A percentile compares a stretch with the other conserved stretches of the same genome.
phyloP scores from a whole-genome alignment of 257 asterid species.

The Cordia subcordata region DNA sequence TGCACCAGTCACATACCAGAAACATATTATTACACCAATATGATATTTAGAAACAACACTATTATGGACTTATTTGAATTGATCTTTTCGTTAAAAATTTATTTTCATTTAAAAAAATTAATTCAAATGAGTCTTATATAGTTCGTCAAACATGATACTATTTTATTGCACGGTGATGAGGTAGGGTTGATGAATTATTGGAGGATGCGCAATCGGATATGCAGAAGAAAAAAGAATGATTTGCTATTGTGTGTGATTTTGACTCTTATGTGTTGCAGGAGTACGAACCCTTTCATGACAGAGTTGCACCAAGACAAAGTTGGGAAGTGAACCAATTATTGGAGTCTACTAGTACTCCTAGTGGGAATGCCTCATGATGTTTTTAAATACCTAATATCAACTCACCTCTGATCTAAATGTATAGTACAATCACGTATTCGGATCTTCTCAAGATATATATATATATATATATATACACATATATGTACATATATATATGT shows the following conservation, averaged over 20 bases:
- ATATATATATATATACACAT: too few relatives aligned
- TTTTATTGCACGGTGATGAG: not conserved
- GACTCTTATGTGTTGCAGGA: constrained; percentile 32
- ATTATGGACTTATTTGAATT: too few relatives aligned
- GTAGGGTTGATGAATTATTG: constrained; percentile 22
- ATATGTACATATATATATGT: too few relatives aligned
- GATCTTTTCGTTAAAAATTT: too few relatives aligned
- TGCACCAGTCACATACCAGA: too few relatives aligned
- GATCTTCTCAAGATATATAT: too few relatives aligned
- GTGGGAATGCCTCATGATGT: constrained; percentile 28
- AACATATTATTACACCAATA: too few relatives aligned
- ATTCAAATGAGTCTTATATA: too few relatives aligned
- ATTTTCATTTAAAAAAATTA: too few relatives aligned
- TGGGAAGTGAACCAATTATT: constrained; percentile 45
- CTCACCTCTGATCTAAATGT: not conserved
- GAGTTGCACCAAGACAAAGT: constrained; percentile 42
- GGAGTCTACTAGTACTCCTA: constrained; percentile 19
- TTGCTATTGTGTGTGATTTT: not conserved
- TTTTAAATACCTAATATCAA: constrained; percentile 12
- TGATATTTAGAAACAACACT: too few relatives aligned
- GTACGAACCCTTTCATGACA: constrained; percentile 41
- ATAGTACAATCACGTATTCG: too few relatives aligned
- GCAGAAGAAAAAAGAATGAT: constrained; percentile 7
- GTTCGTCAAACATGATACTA: not conserved
- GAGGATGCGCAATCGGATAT: constrained; percentile 8